phyloP scores from a whole-genome alignment of 2,329 filamentous ascomycete species.

The Boeremia exigua region DNA sequence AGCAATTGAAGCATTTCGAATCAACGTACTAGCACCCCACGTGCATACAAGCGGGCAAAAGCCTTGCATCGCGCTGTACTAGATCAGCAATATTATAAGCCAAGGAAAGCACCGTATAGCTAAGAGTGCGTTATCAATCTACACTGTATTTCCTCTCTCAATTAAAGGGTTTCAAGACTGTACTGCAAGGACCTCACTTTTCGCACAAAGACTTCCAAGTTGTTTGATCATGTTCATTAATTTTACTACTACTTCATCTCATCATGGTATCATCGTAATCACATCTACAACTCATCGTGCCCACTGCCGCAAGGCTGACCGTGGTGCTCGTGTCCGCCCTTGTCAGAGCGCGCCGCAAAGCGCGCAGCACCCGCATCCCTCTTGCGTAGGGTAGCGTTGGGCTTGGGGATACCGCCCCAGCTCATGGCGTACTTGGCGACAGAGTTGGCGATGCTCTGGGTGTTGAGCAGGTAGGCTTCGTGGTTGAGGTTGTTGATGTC shows the following conservation, averaged over 20 bases:
- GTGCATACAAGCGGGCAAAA: too few relatives aligned
- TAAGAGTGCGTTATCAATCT: too few relatives aligned
- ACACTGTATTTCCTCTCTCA: too few relatives aligned
- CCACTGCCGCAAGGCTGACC: conserved; percentile 33
- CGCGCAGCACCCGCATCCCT: conserved; percentile 36
- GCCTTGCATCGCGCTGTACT: too few relatives aligned
- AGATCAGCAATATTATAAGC: too few relatives aligned
- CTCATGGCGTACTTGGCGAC: conserved; percentile 48
- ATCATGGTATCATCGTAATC: conserved; percentile 18
- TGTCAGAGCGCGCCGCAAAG: conserved; percentile 32
- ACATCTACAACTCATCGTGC: conserved; percentile 23
- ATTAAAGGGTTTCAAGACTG: too few relatives aligned
- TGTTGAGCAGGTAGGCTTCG: conserved; percentile 48
- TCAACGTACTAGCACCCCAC: too few relatives aligned
- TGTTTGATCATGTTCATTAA: neutral
- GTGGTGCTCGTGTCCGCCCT: conserved; percentile 36
- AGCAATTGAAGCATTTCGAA: too few relatives aligned
- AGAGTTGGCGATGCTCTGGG: conserved; percentile 48
- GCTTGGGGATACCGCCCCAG: conserved; percentile 45
- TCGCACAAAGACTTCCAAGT: too few relatives aligned
- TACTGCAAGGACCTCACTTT: too few relatives aligned
- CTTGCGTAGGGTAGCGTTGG: conserved; percentile 37
- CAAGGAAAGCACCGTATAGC: too few relatives aligned
- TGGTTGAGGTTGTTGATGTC: conserved; percentile 44
- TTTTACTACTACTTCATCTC: conserved; percentile 10